Base-by-base conservation (phyloP, 2,329 filamentous ascomycete species). In the Ciborinia camelliae region DNA sequence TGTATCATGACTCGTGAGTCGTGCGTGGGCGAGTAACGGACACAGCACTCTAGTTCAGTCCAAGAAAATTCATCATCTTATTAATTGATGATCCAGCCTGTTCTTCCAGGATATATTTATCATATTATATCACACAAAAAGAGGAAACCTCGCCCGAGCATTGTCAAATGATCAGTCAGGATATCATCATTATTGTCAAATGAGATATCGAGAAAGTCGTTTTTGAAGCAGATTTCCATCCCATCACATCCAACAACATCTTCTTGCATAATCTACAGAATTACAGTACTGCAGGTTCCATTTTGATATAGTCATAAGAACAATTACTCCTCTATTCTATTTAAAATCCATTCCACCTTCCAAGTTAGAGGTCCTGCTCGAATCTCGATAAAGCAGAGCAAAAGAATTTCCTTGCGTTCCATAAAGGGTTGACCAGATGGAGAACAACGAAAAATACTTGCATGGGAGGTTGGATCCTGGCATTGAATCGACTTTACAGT, bases 381-480 rank as follows among this genome's bases (percentile, higher is more conserved):
- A n/a, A n/a, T n/a, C n/a, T n/a, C 26, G 18, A 50, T 63, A 32
- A 35, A 47, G 47, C 12, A 51, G 30, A 35, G 18, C 35, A 50
- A 26, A 50, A 43, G 20, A 32, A 14, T 59, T 50, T 43, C 45
- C 43, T 23, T 50, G 37, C 18, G 2, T 23, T 59, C 39, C 18
- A 50, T 12, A 10, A 20, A 59, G 20, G n/a, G 23, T 48, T 23
- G 23, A 26, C 37, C 32, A 37, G n/a, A 63, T 63, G 62, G 62
- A 63, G 53, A 47, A 59, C 28, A 52, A 37, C 30, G 62, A 47
- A 23, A 63, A 59, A 47, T 63, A 43, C 20, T 23, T 48, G 26
- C 55, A 63, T 58, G 62, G 62, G 39, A 12, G 52, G 18, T 48
- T 58, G 41, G 55, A 63, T 26, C 62, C 62, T 15, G 62, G 62